phyloP scores from a whole-genome alignment of 2,329 filamentous ascomycete species.

The Hymenoscyphus albidus region DNA sequence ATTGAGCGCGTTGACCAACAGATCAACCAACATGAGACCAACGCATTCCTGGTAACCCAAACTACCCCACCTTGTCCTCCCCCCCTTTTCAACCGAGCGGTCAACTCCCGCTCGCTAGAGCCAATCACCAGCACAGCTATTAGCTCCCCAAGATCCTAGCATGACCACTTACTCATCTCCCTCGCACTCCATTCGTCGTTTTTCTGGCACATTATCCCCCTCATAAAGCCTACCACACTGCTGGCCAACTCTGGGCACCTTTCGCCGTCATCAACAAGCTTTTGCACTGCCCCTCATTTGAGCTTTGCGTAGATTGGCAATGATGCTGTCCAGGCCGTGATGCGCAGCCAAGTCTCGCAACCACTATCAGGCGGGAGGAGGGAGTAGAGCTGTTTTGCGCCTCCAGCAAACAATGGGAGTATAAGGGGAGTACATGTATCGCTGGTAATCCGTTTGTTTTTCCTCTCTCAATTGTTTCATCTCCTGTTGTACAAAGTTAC shows the following conservation, averaged over 20 bases:
- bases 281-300: conserved; percentile 7
- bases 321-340: conserved; percentile 1
- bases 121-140: not conserved
- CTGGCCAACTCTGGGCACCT: conserved; percentile 9
- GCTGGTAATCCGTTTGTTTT: not conserved
- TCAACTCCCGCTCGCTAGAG: not conserved
- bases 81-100: not conserved
- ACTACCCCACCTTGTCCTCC: conserved; percentile 1
- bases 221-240: conserved; percentile 2
- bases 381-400: not conserved
- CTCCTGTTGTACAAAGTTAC: conserved; percentile 4
- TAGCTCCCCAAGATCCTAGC: not conserved
- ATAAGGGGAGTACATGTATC: not conserved
- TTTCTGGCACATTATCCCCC: not conserved
- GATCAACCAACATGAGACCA: not conserved
- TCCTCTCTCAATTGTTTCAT: not conserved
- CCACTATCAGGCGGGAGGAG: not conserved
- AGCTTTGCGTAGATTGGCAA: conserved; percentile 2
- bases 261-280: not conserved
- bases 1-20: not conserved
- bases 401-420: not conserved
- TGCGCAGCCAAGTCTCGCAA: not conserved
- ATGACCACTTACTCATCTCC: not conserved
- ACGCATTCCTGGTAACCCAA: not conserved
- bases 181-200: not conserved